Evolutionary conservation across 805 yeast genomes (phyloP).

Genomic region (Zygoascus ofunaensis): DNA sequence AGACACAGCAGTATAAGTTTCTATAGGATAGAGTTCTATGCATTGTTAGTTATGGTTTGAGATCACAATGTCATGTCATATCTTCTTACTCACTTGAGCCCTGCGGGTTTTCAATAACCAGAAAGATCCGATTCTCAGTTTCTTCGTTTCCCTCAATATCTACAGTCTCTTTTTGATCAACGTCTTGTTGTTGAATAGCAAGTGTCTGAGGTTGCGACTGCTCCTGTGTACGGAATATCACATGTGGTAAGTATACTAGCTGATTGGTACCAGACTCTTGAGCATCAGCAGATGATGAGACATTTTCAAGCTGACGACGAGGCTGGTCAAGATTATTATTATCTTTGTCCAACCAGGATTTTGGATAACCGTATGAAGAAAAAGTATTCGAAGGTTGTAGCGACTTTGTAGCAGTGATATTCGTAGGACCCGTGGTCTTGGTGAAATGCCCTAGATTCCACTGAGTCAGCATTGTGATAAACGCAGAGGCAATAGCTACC

Average conservation of each 20-base stretch:
- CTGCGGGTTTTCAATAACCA: constrained; percentile 7
- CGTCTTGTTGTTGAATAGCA: too few species aligned
- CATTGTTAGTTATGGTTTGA: not conserved
- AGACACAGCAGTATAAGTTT: too few species aligned
- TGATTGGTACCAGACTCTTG: too few species aligned
- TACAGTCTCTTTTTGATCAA: too few species aligned
- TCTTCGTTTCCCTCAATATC: too few species aligned
- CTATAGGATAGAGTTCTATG: not conserved
- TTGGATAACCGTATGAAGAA: not conserved
- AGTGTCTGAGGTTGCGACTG: too few species aligned
- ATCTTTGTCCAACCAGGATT: not conserved
- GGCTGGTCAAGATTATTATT: too few species aligned
- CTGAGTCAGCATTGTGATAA: constrained; percentile 55
- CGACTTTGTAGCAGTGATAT: not conserved
- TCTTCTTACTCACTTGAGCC: constrained; percentile 2
- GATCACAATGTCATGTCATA: not conserved
- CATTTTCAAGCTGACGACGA: too few species aligned
- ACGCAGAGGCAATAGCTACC: constrained; percentile 50
- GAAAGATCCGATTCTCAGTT: constrained; percentile 9
- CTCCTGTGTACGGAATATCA: too few species aligned
- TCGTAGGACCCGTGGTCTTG: constrained; percentile 46
- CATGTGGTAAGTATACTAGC: too few species aligned
- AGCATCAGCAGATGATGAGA: too few species aligned
- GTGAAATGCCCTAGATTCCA: constrained; percentile 53
- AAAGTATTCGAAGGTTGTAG: not conserved